Evolutionary conservation across 2,329 filamentous ascomycete species (phyloP), one percentile per base, ranked within the genome.

Genomic region (Leptographium lundbergii): DNA sequence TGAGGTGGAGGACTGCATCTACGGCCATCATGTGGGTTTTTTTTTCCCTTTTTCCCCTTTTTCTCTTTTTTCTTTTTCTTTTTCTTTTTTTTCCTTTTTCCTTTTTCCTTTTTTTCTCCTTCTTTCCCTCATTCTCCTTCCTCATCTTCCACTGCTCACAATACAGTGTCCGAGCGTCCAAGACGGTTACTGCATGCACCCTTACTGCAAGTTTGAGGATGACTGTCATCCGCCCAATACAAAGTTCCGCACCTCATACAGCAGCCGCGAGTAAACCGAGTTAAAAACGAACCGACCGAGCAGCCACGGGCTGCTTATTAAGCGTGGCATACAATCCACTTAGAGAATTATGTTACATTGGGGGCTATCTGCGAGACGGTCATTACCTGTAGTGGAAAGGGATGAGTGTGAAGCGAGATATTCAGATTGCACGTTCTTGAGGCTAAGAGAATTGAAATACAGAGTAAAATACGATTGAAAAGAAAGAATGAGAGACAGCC

Each of bases 171-270:
- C 80, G 0, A 81, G 75, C 61, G 73, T 79, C n/a, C 68, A 67
- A 13, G 75, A 81, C 47, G 77, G 76, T 4, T 65, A 73, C 27
- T 85, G 81, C 67, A 72, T 68, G 19, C 77, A 81, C 61, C 77
- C 78, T 19, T 77, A 73, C 65, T 85, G 81, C 73, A 79, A 79
- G 62, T 85, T 84, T 66, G 67, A 69, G 2, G 68, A 72, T 19
- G 73, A 78, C 2, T 74, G 77, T 24, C 81, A 85, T 67, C 81
- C 81, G 0, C 81, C 81, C 0, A 75, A 74, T n/a, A 84, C 80
- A 5, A 80, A 75, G 63, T 77, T 56, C 24, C 22, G 25, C 17
- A 25, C n/a, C 22, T 5, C 47, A 6, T 13, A 17, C 19, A 25
- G 6, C 19, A 25, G 48, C 25, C 48, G 48, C 48, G 24, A 51